Evolutionary conservation across 2,329 filamentous ascomycete species (phyloP), one percentile per base, ranked within the genome.

Genomic region (Lojkania enalia): DNA sequence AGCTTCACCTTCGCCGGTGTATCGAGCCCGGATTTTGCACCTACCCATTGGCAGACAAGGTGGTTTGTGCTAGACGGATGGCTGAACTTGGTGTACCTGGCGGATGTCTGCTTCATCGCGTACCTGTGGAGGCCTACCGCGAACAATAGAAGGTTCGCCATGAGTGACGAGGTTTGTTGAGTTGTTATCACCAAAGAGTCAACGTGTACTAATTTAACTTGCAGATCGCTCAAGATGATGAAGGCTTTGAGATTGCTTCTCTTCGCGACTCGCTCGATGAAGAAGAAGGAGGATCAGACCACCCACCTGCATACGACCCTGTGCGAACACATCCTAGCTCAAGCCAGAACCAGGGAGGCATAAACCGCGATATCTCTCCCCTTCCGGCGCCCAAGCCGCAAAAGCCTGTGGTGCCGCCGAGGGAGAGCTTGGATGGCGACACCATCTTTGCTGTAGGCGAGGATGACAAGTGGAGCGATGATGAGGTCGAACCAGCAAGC

Each of bases 21-120:
- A 36, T 82, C 81, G 36, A 87, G 91, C 53, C 88, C 88, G 0
- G 87, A 95, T 69, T 99, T 95, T 68, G 90, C 96, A 3, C 94
- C 94, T 1, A 88, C 89, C 58, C 92, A 99, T 72, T 99, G 94
- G 94, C 92, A 96, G 74, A 91, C 88, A 3, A 79, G 94, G 48
- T 99, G 94, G 94, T 99, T 99, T 64, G 83, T 99, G 35, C 80
- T 99, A 15, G 94, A 99, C 64, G 94, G 94, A 43, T 99, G 94
- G 94, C 77, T 97, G 39, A 97, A 97, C 69, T 73, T 99, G 42
- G 92, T 99, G 13, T 99, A 97, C 72, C 83, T 99, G 52, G 88
- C 88, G 48, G 92, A 99, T 63, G 90, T 99, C 19, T 85, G 84
- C 42, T 96, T 92, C 72, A 82, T 99, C 54, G 90, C 94, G 16